A percentile compares a stretch with the other conserved stretches of the same genome.
These are phyloP conservation scores for Globisporangium canariense DNA, from an alignment of 352 stramenopile genomes.

Conservation along the genomic window DNA sequence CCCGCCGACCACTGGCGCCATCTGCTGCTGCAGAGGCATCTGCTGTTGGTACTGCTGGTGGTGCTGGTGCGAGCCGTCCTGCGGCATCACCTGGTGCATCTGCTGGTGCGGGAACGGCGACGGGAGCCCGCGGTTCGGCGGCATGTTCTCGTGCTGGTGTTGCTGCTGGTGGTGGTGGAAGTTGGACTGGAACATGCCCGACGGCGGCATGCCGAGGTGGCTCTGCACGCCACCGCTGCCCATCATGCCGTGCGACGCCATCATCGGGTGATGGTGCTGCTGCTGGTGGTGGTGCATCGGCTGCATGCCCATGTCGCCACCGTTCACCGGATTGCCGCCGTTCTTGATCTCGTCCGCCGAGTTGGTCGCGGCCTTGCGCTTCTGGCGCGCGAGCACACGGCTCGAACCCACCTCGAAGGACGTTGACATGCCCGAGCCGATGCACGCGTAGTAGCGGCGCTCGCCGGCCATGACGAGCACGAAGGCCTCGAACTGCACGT, in stretches of 20 bases:
- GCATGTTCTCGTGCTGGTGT: constrained; percentile 16
- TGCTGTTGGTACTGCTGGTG: constrained; percentile 36
- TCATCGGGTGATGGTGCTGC: constrained; percentile 28
- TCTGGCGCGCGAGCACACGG: constrained; percentile 78
- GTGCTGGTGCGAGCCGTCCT: constrained; percentile 22
- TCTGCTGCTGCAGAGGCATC: constrained; percentile 37
- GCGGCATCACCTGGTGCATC: constrained; percentile 39
- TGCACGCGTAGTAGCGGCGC: constrained; percentile 79
- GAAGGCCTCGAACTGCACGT: constrained; percentile 87
- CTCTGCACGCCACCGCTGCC: background rate
- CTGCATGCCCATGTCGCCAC: constrained; percentile 14
- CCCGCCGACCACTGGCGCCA: constrained; percentile 23
- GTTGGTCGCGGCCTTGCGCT: constrained; percentile 71
- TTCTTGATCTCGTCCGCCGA: constrained; percentile 32
- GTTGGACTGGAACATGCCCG: constrained; percentile 22
- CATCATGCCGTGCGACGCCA: constrained; percentile 22
- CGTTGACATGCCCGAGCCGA: constrained; percentile 83
- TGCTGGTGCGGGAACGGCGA: constrained; percentile 51
- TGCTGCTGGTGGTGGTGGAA: constrained; percentile 19
- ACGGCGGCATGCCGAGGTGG: constrained; percentile 21
- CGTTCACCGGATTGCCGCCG: constrained; percentile 1
- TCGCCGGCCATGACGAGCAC: constrained; percentile 72
- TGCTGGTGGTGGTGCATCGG: constrained; percentile 25
- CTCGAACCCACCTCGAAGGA: constrained; percentile 84
- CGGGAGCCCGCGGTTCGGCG: constrained; percentile 30